phyloP scores from a whole-genome alignment of 495 filamentous ascomycete genomes.

The Opeltia flavorubescens region DNA sequence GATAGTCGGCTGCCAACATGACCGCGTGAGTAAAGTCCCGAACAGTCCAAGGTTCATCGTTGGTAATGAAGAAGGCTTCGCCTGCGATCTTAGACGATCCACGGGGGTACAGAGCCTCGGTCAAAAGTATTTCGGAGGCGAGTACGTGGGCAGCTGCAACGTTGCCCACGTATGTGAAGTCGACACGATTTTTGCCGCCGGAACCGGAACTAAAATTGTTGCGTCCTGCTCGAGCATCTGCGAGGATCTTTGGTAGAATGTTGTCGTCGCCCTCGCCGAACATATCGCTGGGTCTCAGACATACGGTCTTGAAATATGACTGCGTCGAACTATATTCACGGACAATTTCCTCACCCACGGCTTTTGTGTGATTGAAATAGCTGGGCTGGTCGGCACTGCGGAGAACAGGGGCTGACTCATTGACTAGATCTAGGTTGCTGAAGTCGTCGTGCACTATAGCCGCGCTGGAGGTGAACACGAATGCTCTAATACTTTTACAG shows the following conservation, averaged over 20 bases:
- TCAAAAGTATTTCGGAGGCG: conserved; percentile 49
- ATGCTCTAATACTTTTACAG: conserved; percentile 20
- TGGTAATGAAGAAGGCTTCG: conserved; percentile 7
- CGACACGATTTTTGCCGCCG: conserved; percentile 13
- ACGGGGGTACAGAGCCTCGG: conserved; percentile 1
- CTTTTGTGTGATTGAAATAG: conserved; percentile 21
- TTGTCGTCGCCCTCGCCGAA: conserved; percentile 18
- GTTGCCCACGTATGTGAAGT: conserved; percentile 24
- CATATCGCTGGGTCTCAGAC: conserved; percentile 12
- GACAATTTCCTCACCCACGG: conserved; percentile 18
- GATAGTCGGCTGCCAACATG: conserved; percentile 1
- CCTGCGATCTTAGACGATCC: conserved; percentile 1
- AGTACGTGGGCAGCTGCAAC: conserved; percentile 62
- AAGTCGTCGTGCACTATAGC: conserved; percentile 22
- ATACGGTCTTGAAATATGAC: conserved; percentile 14
- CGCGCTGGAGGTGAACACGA: conserved; percentile 28
- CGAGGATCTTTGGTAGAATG: conserved; percentile 13
- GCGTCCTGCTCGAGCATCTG: conserved; percentile 6
- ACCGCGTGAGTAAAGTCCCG: conserved; percentile 5
- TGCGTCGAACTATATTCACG: conserved; percentile 16
- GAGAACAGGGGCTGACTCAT: conserved; percentile 19
- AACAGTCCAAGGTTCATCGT: conserved; percentile 1
- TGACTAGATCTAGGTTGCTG: conserved; percentile 15
- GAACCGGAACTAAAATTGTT: conserved; percentile 17
- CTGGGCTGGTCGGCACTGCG: conserved; percentile 13